Evolutionary conservation across 768 basidiomycete genomes (phyloP).

Genomic region (Mycena pura): DNA sequence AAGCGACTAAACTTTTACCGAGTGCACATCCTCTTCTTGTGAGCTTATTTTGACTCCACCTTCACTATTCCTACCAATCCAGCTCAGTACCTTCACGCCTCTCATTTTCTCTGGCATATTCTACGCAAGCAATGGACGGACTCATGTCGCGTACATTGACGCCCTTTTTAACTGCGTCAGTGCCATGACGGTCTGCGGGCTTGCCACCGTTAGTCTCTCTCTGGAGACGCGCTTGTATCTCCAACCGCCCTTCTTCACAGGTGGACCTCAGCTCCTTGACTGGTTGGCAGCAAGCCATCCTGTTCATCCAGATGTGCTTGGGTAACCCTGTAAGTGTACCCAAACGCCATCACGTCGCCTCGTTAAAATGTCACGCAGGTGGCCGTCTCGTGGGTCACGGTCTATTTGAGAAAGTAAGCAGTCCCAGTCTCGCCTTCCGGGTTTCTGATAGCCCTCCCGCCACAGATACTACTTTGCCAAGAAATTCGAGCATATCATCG

Average conservation of each 20-base stretch:
- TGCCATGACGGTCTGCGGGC: conserved; percentile 81
- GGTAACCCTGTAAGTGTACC: conserved; percentile 74
- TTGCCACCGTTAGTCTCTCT: too few relatives aligned
- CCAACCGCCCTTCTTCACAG: too few relatives aligned
- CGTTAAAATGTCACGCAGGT: conserved; percentile 52
- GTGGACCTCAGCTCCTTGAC: conserved; percentile 75
- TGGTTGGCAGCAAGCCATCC: conserved; percentile 68
- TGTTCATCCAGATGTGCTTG: conserved; percentile 81
- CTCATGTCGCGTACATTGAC: conserved; percentile 77
- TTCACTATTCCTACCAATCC: conserved; percentile 15
- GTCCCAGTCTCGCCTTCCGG: neutral
- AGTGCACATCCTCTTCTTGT: conserved; percentile 68
- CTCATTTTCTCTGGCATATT: conserved; percentile 81
- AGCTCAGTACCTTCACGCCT: conserved; percentile 72
- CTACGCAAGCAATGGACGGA: conserved; percentile 81
- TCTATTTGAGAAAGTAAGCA: conserved; percentile 73
- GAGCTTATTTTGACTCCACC: conserved; percentile 32
- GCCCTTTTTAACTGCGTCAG: conserved; percentile 79
- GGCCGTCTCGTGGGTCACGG: conserved; percentile 83
- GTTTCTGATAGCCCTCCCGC: neutral
- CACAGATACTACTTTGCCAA: conserved; percentile 73
- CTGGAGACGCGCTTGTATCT: too few relatives aligned
- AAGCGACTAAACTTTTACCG: conserved; percentile 73
- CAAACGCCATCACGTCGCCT: conserved; percentile 3
- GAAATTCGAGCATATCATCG: conserved; percentile 68